These are phyloP conservation scores for Aegilops sharonensis DNA, from an alignment of 176 grass and related monocot genomes.

Conservation along the genomic window DNA sequence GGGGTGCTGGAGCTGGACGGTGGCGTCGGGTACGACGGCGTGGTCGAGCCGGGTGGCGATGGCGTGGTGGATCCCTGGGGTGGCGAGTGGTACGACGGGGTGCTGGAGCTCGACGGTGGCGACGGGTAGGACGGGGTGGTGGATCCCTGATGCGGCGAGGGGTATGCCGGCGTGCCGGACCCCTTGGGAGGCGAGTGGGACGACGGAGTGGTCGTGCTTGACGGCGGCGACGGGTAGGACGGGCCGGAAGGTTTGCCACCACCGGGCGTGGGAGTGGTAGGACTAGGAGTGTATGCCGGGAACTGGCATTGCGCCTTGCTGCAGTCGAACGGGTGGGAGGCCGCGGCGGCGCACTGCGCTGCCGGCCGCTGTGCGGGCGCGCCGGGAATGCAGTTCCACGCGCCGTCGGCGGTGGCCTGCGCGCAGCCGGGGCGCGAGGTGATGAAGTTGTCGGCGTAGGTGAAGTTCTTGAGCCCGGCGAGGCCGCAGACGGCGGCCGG, in stretches of 20 bases:
- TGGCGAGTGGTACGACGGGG: not conserved
- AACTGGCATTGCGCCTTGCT: constrained; percentile 68
- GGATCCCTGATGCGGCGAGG: constrained; percentile 21
- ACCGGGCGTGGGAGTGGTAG: not conserved
- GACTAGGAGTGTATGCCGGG: not conserved
- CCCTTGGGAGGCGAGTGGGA: not conserved
- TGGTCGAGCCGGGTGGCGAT: not conserved
- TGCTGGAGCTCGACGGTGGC: not conserved
- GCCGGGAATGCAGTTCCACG: constrained; percentile 70
- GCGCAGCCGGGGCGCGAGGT: constrained; percentile 37
- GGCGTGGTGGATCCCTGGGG: not conserved
- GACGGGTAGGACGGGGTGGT: constrained; percentile 10
- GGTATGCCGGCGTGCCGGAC: constrained; percentile 13
- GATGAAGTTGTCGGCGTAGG: constrained; percentile 78
- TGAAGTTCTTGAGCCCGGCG: constrained; percentile 49
- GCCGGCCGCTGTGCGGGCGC: constrained; percentile 37
- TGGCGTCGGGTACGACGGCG: constrained; percentile 16
- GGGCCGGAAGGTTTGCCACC: not conserved
- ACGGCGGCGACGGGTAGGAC: constrained; percentile 24
- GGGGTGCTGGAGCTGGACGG: not conserved
- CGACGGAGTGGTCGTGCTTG: not conserved
- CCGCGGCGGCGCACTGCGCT: constrained; percentile 47
- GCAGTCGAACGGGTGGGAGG: constrained; percentile 71
- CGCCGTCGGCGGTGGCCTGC: constrained; percentile 42
- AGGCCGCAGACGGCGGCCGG: constrained; percentile 51